Evolutionary conservation across 495 filamentous ascomycete genomes (phyloP), one percentile per base, ranked within the genome.

Genomic region (Penicillium ochrochloron): DNA sequence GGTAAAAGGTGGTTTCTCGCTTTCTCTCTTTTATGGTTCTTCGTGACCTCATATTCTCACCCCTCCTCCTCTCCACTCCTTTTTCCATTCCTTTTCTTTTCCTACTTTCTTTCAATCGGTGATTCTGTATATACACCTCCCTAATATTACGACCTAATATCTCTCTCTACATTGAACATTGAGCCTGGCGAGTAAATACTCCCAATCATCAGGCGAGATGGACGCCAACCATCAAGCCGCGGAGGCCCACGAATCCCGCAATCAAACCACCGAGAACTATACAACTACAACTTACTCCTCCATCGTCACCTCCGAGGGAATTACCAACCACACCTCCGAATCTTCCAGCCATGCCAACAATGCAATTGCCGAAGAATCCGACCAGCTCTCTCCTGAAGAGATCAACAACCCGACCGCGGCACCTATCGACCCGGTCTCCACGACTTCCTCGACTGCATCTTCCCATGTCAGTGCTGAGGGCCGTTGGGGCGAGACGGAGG

Each of bases 401-500:
- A 52, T 60, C 57, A 35, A 63, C 55, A 29, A 55, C 27, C 39
- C 64, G 15, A 59, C 60, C 23, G 70, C 61, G 15, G 56, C 61
- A 17, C 65, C 60, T 12, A 66, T 64, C 21, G 46, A 66, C 17
- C 44, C 59, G 10, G 52, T 59, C 5, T 69, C 64, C 14, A 68
- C 67, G 54, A 42, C 62, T 31, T 73, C 70, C 7, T 69, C 73
- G 4, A 62, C 62, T n/a, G 48, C 57, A 48, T 64, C 57, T 48
- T 64, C 72, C 12, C 33, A 74, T 53, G 50, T 58, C 15, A 71
- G 67, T 54, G 53, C 64, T 12, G 82, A 86, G 31, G 89, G 89
- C 48, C 89, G 86, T 21, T 95, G 92, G 92, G 92, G 92, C 27
- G 92, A 95, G 71, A 78, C 85, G 27, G 86, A 91, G 69, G 79